A percentile compares a stretch with the other conserved stretches of the same genome.
phyloP scores from a whole-genome alignment of 257 asterid genomes.

The Gentiana straminea region DNA sequence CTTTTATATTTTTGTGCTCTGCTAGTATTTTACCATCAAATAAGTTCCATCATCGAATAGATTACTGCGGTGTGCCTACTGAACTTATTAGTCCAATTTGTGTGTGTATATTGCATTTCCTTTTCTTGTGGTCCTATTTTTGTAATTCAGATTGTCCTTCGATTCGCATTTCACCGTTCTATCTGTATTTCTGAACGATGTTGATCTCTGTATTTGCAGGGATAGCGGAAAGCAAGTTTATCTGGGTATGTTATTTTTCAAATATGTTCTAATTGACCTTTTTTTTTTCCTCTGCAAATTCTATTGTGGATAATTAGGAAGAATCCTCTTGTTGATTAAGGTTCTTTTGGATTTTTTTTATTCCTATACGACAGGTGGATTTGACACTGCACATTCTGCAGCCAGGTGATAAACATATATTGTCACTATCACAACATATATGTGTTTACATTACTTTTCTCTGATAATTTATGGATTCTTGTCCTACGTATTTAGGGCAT shows the following conservation, averaged over 20 bases:
- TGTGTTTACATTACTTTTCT: no score
- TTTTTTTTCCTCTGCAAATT: background rate
- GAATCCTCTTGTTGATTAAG: background rate
- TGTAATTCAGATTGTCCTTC: no score
- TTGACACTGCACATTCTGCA: constrained; percentile 96
- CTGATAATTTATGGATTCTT: no score
- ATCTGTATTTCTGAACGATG: background rate
- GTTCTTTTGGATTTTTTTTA: background rate
- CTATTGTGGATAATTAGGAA: background rate
- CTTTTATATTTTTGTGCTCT: background rate
- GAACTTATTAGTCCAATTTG: no score
- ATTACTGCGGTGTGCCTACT: no score
- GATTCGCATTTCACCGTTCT: no score
- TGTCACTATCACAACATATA: constrained; percentile 1
- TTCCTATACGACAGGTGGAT: constrained; percentile 55
- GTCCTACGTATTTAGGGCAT: constrained; percentile 46
- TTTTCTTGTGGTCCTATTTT: no score
- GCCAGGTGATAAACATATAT: constrained; percentile 50
- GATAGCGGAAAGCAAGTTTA: constrained; percentile 96
- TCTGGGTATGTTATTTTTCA: constrained; percentile 43
- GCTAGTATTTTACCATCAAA: background rate
- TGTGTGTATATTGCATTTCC: no score
- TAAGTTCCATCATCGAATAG: no score
- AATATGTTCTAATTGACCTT: background rate
- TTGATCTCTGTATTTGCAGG: constrained; percentile 38